phyloP scores from a whole-genome alignment of 1,284 basidiomycete genomes.

The Fomitopsis schrenkii region DNA sequence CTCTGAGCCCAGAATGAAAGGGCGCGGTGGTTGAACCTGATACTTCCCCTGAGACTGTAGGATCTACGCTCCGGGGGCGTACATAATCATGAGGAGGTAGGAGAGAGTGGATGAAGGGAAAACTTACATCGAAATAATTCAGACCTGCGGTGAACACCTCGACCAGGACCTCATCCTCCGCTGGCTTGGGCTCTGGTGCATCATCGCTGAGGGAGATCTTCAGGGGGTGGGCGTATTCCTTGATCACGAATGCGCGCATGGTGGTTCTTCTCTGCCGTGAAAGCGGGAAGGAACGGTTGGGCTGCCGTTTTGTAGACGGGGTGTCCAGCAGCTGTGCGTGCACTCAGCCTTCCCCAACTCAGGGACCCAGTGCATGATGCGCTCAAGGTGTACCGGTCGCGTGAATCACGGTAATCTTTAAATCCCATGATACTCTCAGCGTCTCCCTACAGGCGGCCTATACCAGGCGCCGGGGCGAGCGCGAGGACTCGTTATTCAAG shows the following conservation, averaged over 20 bases:
- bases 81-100: background rate
- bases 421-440: background rate
- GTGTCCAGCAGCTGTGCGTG: background rate
- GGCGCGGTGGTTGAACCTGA: constrained; percentile 78
- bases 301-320: background rate
- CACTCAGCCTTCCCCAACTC: background rate
- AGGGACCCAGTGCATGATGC: background rate
- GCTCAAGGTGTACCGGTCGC: background rate
- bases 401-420: background rate
- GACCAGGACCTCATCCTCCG: constrained; percentile 65
- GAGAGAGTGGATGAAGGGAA: background rate
- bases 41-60: constrained; percentile 87
- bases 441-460: background rate
- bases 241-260: constrained; percentile 82
- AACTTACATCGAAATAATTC: constrained; percentile 76
- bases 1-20: constrained; percentile 83
- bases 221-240: constrained; percentile 71
- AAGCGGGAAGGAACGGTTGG: background rate
- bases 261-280: constrained; percentile 3
- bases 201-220: constrained; percentile 56
- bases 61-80: constrained; percentile 42
- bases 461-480: background rate
- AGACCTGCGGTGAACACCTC: constrained; percentile 78
- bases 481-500: background rate
- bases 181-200: constrained; percentile 56